Evolutionary conservation across 495 filamentous ascomycete species (phyloP).

Genomic region (Penicillium antarcticum): DNA sequence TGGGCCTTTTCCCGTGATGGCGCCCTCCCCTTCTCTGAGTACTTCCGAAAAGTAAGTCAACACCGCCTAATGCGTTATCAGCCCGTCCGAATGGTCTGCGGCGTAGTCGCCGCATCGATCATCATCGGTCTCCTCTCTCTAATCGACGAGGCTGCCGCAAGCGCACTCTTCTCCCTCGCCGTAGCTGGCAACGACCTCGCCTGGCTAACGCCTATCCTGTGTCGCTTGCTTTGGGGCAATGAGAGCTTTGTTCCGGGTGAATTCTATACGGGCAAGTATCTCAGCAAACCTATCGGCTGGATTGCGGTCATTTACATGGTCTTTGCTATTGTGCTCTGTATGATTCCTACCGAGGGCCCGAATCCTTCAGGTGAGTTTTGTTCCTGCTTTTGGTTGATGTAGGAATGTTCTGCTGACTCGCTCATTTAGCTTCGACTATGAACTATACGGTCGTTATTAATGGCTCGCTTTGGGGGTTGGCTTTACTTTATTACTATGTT

Average conservation of each 20-base stretch:
- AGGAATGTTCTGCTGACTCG: constrained; percentile 11
- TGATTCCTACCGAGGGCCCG: constrained; percentile 54
- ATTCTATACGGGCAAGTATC: constrained; percentile 53
- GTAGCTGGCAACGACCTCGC: constrained; percentile 61
- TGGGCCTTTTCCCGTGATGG: constrained; percentile 63
- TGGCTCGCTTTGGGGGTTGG: constrained; percentile 56
- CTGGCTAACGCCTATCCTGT: constrained; percentile 62
- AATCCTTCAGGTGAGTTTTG: constrained; percentile 34
- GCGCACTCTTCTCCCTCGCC: constrained; percentile 60
- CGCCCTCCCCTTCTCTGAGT: constrained; percentile 58
- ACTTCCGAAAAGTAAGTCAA: constrained; percentile 56
- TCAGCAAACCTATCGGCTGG: constrained; percentile 53
- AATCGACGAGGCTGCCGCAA: constrained; percentile 55
- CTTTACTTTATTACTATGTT: constrained; percentile 60
- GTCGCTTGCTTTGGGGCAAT: constrained; percentile 60
- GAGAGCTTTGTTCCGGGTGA: constrained; percentile 61
- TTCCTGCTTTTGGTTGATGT: not conserved
- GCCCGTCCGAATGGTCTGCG: constrained; percentile 61
- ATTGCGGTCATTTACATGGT: constrained; percentile 47
- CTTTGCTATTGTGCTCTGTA: constrained; percentile 50
- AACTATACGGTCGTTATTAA: constrained; percentile 68
- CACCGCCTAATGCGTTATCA: constrained; percentile 50
- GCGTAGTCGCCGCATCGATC: constrained; percentile 47
- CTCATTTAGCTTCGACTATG: constrained; percentile 46
- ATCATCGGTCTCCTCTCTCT: constrained; percentile 58